These are phyloP conservation scores for Malus orientalis DNA, from an alignment of 306 rosid species.

Conservation along the genomic window DNA sequence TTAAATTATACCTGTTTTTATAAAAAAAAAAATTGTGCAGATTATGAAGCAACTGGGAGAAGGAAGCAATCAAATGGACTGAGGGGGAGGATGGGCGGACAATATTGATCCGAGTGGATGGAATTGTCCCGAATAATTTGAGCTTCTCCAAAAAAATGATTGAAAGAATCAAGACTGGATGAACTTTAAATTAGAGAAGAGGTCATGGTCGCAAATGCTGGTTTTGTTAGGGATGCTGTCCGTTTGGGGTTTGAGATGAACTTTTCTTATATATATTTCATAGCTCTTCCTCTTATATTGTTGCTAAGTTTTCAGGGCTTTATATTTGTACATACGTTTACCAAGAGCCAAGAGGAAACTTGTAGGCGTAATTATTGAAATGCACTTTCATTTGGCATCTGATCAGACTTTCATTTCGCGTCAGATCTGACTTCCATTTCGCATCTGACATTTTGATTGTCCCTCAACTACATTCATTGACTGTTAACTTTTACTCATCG, in stretches of 20 bases:
- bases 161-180: not conserved
- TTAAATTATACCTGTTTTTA: not conserved
- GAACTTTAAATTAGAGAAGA: not conserved
- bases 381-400: too few species aligned
- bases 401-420: too few species aligned
- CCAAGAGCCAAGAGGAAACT: too few species aligned
- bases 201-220: not conserved
- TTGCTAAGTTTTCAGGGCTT: too few species aligned
- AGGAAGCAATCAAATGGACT: constrained; percentile 28
- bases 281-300: too few species aligned
- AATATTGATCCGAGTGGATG: constrained; percentile 17
- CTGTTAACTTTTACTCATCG: too few species aligned
- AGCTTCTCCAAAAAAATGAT: constrained; percentile 5
- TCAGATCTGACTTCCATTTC: too few species aligned
- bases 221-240: not conserved
- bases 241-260: not conserved
- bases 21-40: constrained; percentile 1
- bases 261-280: not conserved
- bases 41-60: constrained; percentile 26
- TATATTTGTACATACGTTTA: too few species aligned
- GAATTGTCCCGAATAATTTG: constrained; percentile 14
- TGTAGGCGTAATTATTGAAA: too few species aligned
- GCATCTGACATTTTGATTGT: too few species aligned
- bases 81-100: constrained; percentile 21
- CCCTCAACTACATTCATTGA: too few species aligned